Base-by-base conservation (phyloP, 75 land plant genomes). In the Chamaecyparis obtusa region DNA sequence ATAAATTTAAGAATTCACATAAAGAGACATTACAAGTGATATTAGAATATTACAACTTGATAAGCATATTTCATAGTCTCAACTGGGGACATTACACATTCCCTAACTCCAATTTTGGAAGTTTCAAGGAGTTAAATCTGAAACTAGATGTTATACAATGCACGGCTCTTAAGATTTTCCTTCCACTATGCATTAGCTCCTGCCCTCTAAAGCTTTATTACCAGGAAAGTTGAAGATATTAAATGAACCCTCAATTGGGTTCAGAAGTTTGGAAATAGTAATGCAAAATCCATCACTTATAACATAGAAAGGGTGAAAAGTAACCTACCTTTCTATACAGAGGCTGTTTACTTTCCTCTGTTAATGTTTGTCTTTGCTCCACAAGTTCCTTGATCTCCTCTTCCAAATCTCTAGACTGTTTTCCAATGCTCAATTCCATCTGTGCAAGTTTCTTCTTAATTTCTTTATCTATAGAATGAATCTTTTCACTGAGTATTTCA, bases 351-450 rank as follows among this genome's bases (percentile, higher is more conserved):
- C 89, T 92, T 87, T 91, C 87, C 87, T 93, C 96, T 14, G 90
- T 90, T 84, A 92, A 88, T 44, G 91, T 44, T 74, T 94, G 90
- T 84, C 94, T 93, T 84, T 92, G 94, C 89, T 93, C 94, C 0
- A 93, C 93, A 46, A 94, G 91, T 69, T 89, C 90, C 84, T 85
- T 88, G 27, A 94, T 92, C 86, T 94, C 94, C 87, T 93, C 96
- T 87, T 94, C 94, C 44, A 94, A 75, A 80, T 74, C 86, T 87
- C 86, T 93, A 2, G 94, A 94, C 75, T 91, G 91, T 90, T 89
- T 94, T 30, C 96, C 96, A 88, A 94, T 92, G 49, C 93, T 93
- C 55, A 90, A 90, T 35, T 92, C 96, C 87, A 94, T 88, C 43
- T 85, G 83, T 48, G 90, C 90, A 35, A 94, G 85, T 80, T 94